Evolutionary conservation across 2,329 filamentous ascomycete species (phyloP), one percentile per base, ranked within the genome.

Genomic region (Ophioceras dolichostomum): DNA sequence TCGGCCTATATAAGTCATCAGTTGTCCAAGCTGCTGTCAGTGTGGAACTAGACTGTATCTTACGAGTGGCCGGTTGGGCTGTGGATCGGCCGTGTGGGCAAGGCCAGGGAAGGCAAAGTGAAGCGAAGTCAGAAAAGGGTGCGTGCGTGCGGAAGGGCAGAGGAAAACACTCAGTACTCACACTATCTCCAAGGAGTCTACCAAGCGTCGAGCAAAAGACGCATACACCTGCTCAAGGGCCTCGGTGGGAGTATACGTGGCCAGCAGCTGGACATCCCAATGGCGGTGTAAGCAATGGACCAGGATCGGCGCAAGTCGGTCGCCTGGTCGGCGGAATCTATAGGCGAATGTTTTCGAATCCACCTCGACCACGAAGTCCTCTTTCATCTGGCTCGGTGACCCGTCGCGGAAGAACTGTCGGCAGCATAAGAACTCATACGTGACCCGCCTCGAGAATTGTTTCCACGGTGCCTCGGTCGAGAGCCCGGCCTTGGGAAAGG

Each of bases 241-340:
- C 2, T 46, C 38, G 0, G 38, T 43, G 4, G 45, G 30, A 31
- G 38, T 43, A 37, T 50, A 45, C 4, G 41, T 35, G n/a, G 50
- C 34, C 6, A 43, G 32, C 7, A 54, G 39, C n/a, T 45, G 47
- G 7, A 51, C 37, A 35, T 58, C 55, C 55, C 53, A 58, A 33
- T 51, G 45, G 12, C 49, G 51, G 4, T 43, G 47, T 13, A 55
- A 42, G 16, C 49, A 55, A 41, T 58, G 54, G 7, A 58, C 40
- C 37, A 43, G 48, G 10, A 55, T 33, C 5, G 46, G 44, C 5
- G 38, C 38, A 8, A 42, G 37, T 4, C 22, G 39, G 28, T 47
- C 37, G 13, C 37, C 21, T 3, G 38, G n/a, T 10, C 44, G 29
- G n/a, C 45, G 51, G 17, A 55, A 40, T 7, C 29, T 45, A 37